Conservation (phyloP, 2,329 filamentous ascomycete genomes). For the Pseudodiploospora longispora region DNA sequence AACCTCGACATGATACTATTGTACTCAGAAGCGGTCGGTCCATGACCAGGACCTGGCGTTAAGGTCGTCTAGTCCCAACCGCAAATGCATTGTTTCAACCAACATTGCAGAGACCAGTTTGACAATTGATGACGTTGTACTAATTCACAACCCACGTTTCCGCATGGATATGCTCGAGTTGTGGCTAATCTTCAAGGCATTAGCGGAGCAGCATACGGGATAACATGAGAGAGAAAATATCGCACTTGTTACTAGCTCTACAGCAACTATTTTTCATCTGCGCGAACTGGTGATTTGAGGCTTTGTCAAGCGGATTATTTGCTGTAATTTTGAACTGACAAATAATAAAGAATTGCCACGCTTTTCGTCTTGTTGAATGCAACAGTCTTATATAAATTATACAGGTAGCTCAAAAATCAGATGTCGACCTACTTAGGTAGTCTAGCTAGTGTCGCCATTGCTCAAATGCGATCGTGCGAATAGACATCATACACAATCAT, state of each 20-base stretch:
- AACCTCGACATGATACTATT: conserved; percentile 51
- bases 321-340: too few species aligned
- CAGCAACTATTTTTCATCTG: not conserved
- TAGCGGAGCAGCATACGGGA: conserved; percentile 6
- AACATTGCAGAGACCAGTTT: conserved; percentile 98
- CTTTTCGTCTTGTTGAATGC: too few species aligned
- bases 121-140: conserved; percentile 65
- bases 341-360: too few species aligned
- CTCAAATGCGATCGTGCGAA: too few species aligned
- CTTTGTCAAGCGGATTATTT: too few species aligned
- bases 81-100: conserved; percentile 96
- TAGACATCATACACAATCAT: too few species aligned
- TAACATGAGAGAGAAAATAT: conserved; percentile 6
- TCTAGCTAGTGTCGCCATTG: too few species aligned
- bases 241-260: conserved; percentile 11
- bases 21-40: conserved; percentile 84
- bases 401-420: too few species aligned
- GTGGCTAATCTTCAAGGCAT: conserved; percentile 9
- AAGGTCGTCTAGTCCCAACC: conserved; percentile 87
- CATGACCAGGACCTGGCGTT: conserved; percentile 90
- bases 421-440: too few species aligned
- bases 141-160: conserved; percentile 7
- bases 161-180: conserved; percentile 2
- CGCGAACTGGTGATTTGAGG: too few species aligned
- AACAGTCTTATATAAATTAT: too few species aligned